Percentiles rank a stretch among this genome's conserved stretches.
Evolutionary conservation across 2,329 filamentous ascomycete genomes (phyloP).

Genomic region (Colletotrichum magnum): DNA sequence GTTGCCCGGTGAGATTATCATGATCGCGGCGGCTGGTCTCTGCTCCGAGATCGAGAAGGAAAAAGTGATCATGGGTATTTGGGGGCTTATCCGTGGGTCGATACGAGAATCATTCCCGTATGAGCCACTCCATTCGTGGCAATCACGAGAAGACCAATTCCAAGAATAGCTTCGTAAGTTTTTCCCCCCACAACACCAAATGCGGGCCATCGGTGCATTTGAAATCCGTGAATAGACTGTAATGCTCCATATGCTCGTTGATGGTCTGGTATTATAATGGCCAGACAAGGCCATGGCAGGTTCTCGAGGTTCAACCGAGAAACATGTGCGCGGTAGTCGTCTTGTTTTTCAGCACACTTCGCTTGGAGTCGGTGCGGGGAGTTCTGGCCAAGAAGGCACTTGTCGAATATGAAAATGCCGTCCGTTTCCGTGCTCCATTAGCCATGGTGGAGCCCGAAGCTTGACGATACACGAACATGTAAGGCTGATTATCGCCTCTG

Average conservation of each 20-base stretch:
- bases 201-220: neutral
- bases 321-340: neutral
- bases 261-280: conserved; percentile 4
- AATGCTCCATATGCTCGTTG: neutral
- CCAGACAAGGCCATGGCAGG: neutral
- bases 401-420: neutral
- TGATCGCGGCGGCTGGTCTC: neutral
- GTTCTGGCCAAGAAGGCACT: neutral
- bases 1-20: conserved; percentile 17
- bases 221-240: conserved; percentile 6
- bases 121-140: neutral
- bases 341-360: conserved; percentile 1
- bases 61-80: neutral
- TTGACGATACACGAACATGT: neutral
- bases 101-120: neutral
- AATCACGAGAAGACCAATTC: neutral
- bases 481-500: conserved; percentile 49
- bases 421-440: neutral
- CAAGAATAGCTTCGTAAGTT: conserved; percentile 26
- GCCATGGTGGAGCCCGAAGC: neutral
- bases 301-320: neutral
- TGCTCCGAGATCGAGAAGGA: neutral
- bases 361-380: neutral
- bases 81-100: conserved; percentile 1
- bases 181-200: conserved; percentile 5